These are phyloP conservation scores for Populus nigra DNA, from an alignment of 345 rosid genomes.

Conservation along the genomic window DNA sequence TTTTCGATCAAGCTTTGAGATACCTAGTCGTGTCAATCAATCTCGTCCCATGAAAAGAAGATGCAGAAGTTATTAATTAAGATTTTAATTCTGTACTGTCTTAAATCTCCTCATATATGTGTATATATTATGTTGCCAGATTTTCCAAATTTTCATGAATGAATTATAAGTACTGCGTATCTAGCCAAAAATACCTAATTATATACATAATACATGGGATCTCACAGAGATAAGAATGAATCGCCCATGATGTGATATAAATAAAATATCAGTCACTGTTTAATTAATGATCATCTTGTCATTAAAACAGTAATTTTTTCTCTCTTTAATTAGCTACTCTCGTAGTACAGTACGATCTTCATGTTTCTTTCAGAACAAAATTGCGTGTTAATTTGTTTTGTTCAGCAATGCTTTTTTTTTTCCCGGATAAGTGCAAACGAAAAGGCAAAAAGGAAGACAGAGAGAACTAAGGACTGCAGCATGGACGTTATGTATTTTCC, in stretches of 20 bases:
- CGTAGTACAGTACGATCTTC: no score
- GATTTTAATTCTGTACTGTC: neutral
- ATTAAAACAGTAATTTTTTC: no score
- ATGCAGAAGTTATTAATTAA: slow-evolving; percentile 33
- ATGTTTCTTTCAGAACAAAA: no score
- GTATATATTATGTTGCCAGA: neutral
- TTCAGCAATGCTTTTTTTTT: no score
- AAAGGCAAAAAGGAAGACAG: no score
- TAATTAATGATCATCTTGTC: neutral
- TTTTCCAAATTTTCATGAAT: neutral
- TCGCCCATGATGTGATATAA: neutral
- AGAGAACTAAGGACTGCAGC: no score
- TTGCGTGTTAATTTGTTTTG: no score
- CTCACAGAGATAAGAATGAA: neutral
- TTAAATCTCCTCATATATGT: neutral
- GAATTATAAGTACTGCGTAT: neutral
- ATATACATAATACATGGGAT: neutral
- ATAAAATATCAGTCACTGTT: neutral
- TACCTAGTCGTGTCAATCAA: slow-evolving; percentile 2
- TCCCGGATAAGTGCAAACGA: no score
- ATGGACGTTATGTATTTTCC: no score
- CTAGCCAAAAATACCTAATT: neutral
- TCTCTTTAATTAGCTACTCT: no score
- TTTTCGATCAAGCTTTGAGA: slow-evolving; percentile 32
- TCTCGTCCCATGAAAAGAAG: slow-evolving; percentile 34